These are phyloP conservation scores for Galium porrigens DNA, from an alignment of 305 asterid species.

Conservation along the genomic window DNA sequence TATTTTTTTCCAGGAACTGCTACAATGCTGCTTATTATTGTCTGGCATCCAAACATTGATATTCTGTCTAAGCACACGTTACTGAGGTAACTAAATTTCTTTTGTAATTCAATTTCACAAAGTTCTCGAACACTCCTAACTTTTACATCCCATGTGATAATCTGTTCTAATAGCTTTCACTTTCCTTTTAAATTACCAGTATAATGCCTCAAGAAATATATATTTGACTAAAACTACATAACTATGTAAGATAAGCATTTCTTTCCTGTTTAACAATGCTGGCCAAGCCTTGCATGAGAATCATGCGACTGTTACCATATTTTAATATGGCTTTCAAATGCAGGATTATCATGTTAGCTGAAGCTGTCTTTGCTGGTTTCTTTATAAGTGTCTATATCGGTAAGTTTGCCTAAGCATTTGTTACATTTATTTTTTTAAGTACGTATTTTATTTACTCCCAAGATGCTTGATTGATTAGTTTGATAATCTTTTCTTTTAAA, in stretches of 20 bases:
- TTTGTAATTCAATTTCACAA: background rate
- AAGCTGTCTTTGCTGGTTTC: constrained; percentile 75
- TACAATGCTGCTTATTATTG: constrained; percentile 80
- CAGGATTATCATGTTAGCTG: constrained; percentile 79
- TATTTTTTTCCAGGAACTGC: constrained; percentile 56
- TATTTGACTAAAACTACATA: background rate
- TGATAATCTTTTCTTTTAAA: background rate
- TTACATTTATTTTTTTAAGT: background rate
- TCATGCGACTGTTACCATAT: constrained; percentile 17
- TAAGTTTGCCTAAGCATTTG: constrained; percentile 29
- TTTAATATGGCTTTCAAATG: constrained; percentile 22
- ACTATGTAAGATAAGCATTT: background rate
- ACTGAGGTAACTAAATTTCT: constrained; percentile 46
- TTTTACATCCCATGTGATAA: background rate
- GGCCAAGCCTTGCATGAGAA: background rate
- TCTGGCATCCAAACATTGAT: constrained; percentile 69
- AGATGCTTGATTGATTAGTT: background rate
- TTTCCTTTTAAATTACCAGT: background rate
- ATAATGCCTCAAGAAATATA: background rate
- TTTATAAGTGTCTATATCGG: constrained; percentile 74
- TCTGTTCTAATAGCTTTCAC: background rate
- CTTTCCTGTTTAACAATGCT: background rate
- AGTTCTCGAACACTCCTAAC: constrained; percentile 2
- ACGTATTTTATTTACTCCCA: background rate
- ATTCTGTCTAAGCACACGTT: constrained; percentile 56